Evolutionary conservation across 257 asterid genomes (phyloP).

Genomic region (Verbena officinalis): DNA sequence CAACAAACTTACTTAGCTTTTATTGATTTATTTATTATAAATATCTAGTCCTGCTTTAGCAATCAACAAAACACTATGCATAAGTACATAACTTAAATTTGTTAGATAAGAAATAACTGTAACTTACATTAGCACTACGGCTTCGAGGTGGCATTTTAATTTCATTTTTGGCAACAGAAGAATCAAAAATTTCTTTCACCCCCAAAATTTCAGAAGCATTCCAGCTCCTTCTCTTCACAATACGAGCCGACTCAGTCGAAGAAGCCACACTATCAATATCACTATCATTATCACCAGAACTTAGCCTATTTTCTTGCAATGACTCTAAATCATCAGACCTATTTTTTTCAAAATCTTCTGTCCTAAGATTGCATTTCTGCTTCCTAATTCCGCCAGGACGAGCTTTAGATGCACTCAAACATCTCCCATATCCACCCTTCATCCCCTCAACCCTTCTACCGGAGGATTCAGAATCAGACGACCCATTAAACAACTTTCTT

Average conservation of each 20-base stretch:
- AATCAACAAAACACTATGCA: background rate
- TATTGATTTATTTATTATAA: background rate
- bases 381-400: conserved; percentile 27
- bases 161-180: conserved; percentile 50
- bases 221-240: conserved; percentile 75
- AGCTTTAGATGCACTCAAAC: conserved; percentile 39
- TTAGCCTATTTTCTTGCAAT: conserved; percentile 27
- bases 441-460: conserved; percentile 22
- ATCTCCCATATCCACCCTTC: conserved; percentile 25
- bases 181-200: conserved; percentile 53
- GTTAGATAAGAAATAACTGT: background rate
- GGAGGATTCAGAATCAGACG: conserved; percentile 37
- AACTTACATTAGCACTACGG: conserved; percentile 60
- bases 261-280: conserved; percentile 52
- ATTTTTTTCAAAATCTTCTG: conserved; percentile 25
- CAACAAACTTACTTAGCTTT: background rate
- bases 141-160: conserved; percentile 40
- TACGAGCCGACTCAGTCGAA: conserved; percentile 31
- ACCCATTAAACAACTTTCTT: conserved; percentile 29
- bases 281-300: conserved; percentile 45
- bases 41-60: background rate
- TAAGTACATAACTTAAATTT: background rate
- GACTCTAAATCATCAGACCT: conserved; percentile 6
- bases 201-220: conserved; percentile 55
- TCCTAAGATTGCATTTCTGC: conserved; percentile 8